Evolutionary conservation across 495 filamentous ascomycete species (phyloP), one percentile per base, ranked within the genome.

Genomic region (Podospora pseudoanserina): DNA sequence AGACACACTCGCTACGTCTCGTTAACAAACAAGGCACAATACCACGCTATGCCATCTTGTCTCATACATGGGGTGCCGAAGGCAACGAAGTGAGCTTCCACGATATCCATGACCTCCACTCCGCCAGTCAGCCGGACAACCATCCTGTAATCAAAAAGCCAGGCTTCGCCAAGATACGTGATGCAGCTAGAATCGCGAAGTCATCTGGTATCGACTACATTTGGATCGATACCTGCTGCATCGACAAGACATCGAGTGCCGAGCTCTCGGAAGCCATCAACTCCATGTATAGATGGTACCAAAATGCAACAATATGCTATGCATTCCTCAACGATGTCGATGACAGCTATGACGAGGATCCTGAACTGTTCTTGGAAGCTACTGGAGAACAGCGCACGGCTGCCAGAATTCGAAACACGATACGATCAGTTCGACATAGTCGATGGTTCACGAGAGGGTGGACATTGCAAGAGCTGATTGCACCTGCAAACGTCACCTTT

Each of bases 261-360:
- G 80, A 82, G 65, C 70, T 80, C 1, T 73, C 71, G 19, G 78
- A 81, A 64, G 77, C 78, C 32, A 79, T 83, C 26, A 83, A 83
- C 54, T 79, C 78, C 2, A 84, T 84, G 82, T 84, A 73, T 63
- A 61, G 59, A 5, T 82, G 77, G 80, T 82, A 81, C 49, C 27
- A 67, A n/a, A 30, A 75, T 1, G 70, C 79, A 0, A 44, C 26
- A 1, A 55, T 74, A 1, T 81, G 79, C 59, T 80, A 74, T 27
- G 77, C 73, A 3, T 77, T 72, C 61, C 72, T 78, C 7, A 59
- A 58, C 2, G 76, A 78, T 61, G 60, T 77, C 18, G 39, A 34
- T 18, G 44, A 53, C 23, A 57, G 62, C 28, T 5, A 34, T 4
- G 4, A 64, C 55, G 15, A 26, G 39, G 16, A 30, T 34, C 4